Conservation (phyloP, 164 flowering plant species). For the Piper longum region DNA sequence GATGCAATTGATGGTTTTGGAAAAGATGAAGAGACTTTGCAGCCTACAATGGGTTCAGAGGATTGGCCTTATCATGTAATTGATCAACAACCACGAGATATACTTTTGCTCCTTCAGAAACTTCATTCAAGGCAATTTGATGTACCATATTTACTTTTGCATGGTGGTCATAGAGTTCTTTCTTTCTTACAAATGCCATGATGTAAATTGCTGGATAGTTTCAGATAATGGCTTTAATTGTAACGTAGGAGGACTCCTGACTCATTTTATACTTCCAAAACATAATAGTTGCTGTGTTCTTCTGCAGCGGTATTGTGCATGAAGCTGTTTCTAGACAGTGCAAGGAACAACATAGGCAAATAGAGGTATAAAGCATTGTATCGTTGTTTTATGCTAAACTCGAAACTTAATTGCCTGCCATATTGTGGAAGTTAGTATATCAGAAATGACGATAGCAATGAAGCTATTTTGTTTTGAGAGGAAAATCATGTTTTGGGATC, state of each 20-base stretch:
- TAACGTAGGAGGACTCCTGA: not conserved
- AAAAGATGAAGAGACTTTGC: conserved; percentile 22
- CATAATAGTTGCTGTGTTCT: not conserved
- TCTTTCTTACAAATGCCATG: too few relatives aligned
- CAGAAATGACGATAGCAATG: too few relatives aligned
- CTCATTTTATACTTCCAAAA: not conserved
- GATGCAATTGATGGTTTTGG: conserved; percentile 45
- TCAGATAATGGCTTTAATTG: not conserved
- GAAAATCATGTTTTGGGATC: too few relatives aligned
- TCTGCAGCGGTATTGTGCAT: conserved; percentile 65
- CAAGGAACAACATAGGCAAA: conserved; percentile 95
- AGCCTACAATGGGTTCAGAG: conserved; percentile 41
- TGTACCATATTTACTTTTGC: not conserved
- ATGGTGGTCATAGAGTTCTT: too few relatives aligned
- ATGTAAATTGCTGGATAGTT: not conserved
- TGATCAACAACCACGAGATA: conserved; percentile 70
- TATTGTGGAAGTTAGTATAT: not conserved
- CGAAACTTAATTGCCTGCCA: not conserved
- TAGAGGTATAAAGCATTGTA: conserved; percentile 39
- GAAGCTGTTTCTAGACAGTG: conserved; percentile 82
- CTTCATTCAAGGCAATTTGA: conserved; percentile 97
- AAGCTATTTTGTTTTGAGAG: too few relatives aligned
- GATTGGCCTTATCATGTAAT: conserved; percentile 84
- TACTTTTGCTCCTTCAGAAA: conserved; percentile 84
- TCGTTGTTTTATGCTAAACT: not conserved